Percentiles rank a stretch among this genome's conserved stretches.
Evolutionary conservation across 768 basidiomycete species (phyloP).

Genomic region (Tylopilus sp.): DNA sequence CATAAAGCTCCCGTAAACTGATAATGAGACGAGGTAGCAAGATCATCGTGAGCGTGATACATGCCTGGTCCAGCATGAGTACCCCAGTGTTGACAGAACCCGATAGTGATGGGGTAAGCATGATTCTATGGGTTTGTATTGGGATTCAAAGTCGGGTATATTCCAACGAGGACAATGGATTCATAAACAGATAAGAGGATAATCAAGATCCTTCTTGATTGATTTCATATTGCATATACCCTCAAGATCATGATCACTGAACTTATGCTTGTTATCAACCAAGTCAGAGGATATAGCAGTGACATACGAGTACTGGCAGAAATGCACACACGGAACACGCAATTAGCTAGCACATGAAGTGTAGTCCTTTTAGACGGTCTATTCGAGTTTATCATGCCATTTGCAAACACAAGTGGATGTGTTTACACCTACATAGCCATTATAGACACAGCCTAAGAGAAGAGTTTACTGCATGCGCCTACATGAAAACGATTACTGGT

Average conservation of each 20-base stretch:
- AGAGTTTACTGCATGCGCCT: neutral
- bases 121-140: too few species aligned
- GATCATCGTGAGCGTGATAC: neutral
- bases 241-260: neutral
- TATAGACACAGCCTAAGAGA: too few species aligned
- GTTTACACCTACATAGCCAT: neutral
- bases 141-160: too few species aligned
- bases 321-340: neutral
- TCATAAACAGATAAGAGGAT: neutral
- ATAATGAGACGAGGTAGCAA: conserved; percentile 1
- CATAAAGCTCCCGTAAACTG: neutral
- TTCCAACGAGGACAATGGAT: too few species aligned
- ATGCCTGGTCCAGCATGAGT: neutral
- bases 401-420: neutral
- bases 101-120: too few species aligned
- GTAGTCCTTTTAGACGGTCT: neutral
- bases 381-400: neutral
- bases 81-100: too few species aligned
- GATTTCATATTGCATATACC: conserved; percentile 2
- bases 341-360: neutral
- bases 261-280: neutral
- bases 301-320: neutral
- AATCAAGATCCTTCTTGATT: neutral
- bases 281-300: neutral
- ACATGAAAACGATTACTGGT: neutral